These are phyloP conservation scores for Boletus reticuloceps DNA, from an alignment of 768 basidiomycete species.

Conservation along the genomic window DNA sequence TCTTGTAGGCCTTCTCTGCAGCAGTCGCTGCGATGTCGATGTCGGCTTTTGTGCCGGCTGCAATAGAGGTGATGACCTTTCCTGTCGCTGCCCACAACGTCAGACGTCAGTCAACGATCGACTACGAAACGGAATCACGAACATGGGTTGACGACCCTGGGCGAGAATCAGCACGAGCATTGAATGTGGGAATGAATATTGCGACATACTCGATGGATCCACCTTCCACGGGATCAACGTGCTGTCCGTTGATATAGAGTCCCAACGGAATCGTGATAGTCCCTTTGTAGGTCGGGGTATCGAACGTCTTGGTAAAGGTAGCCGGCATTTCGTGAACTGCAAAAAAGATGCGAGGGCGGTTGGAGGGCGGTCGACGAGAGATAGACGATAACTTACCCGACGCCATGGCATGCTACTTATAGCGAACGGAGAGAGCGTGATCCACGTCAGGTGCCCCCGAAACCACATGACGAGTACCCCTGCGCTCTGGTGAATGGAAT, in stretches of 20 bases:
- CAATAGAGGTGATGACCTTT: slow-evolving; percentile 8
- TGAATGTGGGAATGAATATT: neutral
- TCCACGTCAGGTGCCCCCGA: no score
- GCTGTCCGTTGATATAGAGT: slow-evolving; percentile 61
- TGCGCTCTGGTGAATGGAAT: no score
- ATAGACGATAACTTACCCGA: neutral
- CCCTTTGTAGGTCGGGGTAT: slow-evolving; percentile 57
- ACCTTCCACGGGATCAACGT: slow-evolving; percentile 48
- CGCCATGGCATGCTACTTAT: neutral
- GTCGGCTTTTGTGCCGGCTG: slow-evolving; percentile 6
- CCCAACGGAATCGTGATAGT: slow-evolving; percentile 56
- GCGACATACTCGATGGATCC: slow-evolving; percentile 59
- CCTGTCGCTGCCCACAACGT: slow-evolving; percentile 21
- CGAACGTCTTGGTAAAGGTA: slow-evolving; percentile 46
- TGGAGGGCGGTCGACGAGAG: neutral
- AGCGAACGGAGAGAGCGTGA: neutral
- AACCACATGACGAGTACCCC: no score
- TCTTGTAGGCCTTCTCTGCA: slow-evolving; percentile 2
- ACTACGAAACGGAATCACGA: slow-evolving; percentile 8
- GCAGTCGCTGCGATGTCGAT: slow-evolving; percentile 6
- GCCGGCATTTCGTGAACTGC: slow-evolving; percentile 31
- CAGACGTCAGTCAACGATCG: neutral
- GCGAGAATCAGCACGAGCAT: neutral
- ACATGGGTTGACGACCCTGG: slow-evolving; percentile 57
- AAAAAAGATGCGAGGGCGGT: neutral